Base-by-base conservation (phyloP, 106 monocot species). In the Platanthera guangdongensis region DNA sequence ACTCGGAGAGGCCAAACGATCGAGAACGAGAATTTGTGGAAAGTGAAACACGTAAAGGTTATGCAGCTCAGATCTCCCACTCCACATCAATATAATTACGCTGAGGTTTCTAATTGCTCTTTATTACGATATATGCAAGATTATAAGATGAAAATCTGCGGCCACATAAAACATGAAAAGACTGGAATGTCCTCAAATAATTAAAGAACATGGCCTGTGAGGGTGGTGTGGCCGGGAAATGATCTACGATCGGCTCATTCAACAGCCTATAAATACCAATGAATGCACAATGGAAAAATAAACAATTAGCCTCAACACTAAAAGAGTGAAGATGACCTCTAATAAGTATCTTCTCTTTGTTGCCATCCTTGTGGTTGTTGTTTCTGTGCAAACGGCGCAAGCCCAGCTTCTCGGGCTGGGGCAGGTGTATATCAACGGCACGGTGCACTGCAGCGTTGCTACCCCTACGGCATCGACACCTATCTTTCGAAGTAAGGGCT, bases 351-450 rank as follows among this genome's bases (percentile, higher is more conserved):
- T 86, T 51, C 30, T 74, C 65, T 62, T 72, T 46, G 83, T 21
- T 49, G 70, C 71, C 14, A 3, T 78, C 45, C 11, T 71, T 8
- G 9, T 82, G 1, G 80, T 60, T 8, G 73, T 48, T 10, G 52
- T 54, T 12, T 63, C 59, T 22, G 82, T 79, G 77, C 67, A 63
- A 18, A 25, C 69, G 18, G 84, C 77, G 4, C 32, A 72, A 71
- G 85, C 80, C 53, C 81, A 83, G 39, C 77, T 85, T 32, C 80
- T 80, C 19, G 86, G 86, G 9, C 72, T 80, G 16, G 74, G 80
- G 9, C 6, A 50, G 65, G 68, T 83, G 19, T 53, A 47, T 73
- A 81, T 88, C 71, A 78, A 59, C 59, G 85, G 88, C 78, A 80
- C 80, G 2, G 83, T 88, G 30, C 53, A 48, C 51, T 88, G 88